Conservation (phyloP, 148 eudicot species). For the Camellia lanceoleosa region DNA sequence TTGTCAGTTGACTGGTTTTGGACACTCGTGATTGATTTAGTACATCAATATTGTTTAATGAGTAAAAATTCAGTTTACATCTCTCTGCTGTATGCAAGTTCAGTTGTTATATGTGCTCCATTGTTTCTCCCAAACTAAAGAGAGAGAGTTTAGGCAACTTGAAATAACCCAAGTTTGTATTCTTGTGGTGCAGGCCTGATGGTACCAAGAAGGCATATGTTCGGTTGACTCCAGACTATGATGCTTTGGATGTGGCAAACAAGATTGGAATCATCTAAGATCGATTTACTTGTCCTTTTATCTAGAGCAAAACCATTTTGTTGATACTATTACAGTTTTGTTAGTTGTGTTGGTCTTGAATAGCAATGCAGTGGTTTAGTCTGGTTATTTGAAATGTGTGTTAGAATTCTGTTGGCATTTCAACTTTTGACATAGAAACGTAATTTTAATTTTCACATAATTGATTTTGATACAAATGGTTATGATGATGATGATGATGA, state of each 20-base stretch:
- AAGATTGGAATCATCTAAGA: conserved; percentile 24
- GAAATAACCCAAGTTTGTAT: neutral
- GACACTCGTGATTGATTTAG: too few species aligned
- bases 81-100: neutral
- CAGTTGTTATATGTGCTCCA: neutral
- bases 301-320: neutral
- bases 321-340: conserved; percentile 9
- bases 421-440: neutral
- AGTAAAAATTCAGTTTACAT: neutral
- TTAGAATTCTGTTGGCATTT: neutral
- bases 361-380: neutral
- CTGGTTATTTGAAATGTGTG: neutral
- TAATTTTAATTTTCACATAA: neutral
- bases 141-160: neutral
- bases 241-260: conserved; percentile 25
- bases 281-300: neutral
- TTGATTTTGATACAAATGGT: neutral
- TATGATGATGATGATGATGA: neutral
- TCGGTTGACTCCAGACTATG: conserved; percentile 20
- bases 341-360: neutral
- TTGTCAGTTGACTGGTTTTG: neutral
- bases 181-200: conserved; percentile 18
- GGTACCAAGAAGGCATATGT: conserved; percentile 25
- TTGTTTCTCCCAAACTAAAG: neutral
- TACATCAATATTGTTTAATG: too few species aligned